Evolutionary conservation across 2,329 filamentous ascomycete genomes (phyloP).

Genomic region (Fusarium oxysporum): DNA sequence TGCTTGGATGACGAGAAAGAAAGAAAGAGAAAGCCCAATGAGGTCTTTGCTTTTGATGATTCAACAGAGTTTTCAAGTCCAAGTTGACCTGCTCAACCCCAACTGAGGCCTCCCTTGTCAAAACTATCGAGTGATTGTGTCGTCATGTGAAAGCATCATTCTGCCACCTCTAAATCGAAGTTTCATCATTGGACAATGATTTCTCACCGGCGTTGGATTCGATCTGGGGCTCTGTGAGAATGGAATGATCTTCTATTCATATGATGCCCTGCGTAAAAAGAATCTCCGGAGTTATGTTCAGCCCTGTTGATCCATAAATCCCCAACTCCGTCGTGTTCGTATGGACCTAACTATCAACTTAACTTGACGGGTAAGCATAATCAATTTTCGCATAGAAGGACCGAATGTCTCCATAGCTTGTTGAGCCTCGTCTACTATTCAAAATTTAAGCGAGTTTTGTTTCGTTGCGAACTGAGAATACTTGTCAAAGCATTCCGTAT

Average conservation of each 20-base stretch:
- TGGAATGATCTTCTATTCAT: background rate
- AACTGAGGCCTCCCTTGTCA: constrained; percentile 8
- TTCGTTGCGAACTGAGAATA: background rate
- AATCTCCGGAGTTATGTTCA: background rate
- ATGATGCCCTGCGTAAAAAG: background rate
- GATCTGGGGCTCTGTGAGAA: background rate
- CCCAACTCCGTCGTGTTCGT: background rate
- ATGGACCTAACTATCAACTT: background rate
- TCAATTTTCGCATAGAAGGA: background rate
- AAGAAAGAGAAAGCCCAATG: background rate
- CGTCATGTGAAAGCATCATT: constrained; percentile 36
- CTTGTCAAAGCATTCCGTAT: background rate
- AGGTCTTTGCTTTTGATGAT: background rate
- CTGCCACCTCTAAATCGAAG: constrained; percentile 1
- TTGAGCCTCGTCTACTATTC: background rate
- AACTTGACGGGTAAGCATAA: background rate
- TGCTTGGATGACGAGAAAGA: background rate
- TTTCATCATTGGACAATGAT: constrained; percentile 26
- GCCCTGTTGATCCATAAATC: background rate
- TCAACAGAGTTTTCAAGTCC: background rate
- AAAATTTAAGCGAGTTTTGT: background rate
- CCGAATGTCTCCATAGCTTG: background rate
- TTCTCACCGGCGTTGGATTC: constrained; percentile 3
- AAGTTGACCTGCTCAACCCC: background rate
- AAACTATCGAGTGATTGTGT: constrained; percentile 22